phyloP scores from a whole-genome alignment of 768 basidiomycete genomes.

The Tubosaeta sp. region DNA sequence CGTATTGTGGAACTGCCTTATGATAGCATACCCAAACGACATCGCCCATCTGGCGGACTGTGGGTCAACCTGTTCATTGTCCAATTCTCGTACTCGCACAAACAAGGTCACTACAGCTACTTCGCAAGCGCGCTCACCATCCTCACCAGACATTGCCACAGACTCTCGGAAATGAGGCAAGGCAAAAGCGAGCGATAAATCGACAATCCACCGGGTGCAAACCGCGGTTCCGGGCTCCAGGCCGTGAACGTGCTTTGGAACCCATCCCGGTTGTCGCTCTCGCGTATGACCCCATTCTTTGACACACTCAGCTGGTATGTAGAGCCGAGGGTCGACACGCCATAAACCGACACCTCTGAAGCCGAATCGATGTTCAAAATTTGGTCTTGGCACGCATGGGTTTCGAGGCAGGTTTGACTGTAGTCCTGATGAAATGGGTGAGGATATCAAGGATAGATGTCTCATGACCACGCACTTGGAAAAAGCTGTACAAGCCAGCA shows the following conservation, averaged over 20 bases:
- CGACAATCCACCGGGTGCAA: not conserved
- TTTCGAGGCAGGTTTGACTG: constrained; percentile 43
- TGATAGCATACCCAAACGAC: not conserved
- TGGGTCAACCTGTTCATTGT: not conserved
- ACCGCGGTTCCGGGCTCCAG: constrained; percentile 8
- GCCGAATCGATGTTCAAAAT: constrained; percentile 35
- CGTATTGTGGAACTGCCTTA: not conserved
- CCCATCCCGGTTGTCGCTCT: constrained; percentile 35
- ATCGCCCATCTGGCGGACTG: not conserved
- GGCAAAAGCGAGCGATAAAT: not conserved
- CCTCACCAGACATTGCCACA: not conserved
- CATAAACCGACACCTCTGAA: constrained; percentile 33
- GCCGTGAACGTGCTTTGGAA: constrained; percentile 34
- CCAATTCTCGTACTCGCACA: not conserved
- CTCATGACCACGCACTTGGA: constrained; percentile 26
- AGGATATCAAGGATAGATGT: not conserved
- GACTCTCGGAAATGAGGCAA: not conserved
- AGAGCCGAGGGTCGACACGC: constrained; percentile 39
- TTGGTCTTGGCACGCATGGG: constrained; percentile 46
- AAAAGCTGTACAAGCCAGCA: constrained; percentile 46
- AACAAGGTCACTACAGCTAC: not conserved
- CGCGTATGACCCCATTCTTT: constrained; percentile 28
- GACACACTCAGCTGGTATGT: constrained; percentile 37
- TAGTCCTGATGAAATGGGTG: constrained; percentile 40
- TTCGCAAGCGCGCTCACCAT: not conserved